A percentile compares a stretch with the other conserved stretches of the same genome.
Evolutionary conservation across 2,329 filamentous ascomycete genomes (phyloP).

Genomic region (Aspergillus thermomutatus): DNA sequence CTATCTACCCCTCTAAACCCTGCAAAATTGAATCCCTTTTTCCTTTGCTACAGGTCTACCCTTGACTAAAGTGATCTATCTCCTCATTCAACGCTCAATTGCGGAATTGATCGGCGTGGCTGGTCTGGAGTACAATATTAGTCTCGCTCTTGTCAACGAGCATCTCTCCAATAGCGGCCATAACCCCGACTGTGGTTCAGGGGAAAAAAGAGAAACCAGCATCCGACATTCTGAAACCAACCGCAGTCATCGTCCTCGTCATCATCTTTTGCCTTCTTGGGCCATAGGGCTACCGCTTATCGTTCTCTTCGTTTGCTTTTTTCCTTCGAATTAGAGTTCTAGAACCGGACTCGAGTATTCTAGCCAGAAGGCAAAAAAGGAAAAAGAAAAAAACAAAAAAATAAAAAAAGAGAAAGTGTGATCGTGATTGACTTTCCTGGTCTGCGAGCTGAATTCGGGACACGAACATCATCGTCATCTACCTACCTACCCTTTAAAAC

Average conservation of each 20-base stretch:
- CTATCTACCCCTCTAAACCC: too few relatives aligned
- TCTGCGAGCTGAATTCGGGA: not conserved
- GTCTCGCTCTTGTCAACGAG: too few relatives aligned
- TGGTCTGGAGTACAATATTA: not conserved
- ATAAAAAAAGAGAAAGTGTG: not conserved
- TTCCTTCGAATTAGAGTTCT: not conserved
- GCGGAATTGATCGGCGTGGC: not conserved
- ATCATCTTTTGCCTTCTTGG: not conserved
- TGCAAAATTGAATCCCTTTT: not conserved
- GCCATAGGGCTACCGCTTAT: not conserved
- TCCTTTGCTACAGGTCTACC: not conserved
- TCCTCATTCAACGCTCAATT: not conserved
- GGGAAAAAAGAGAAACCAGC: not conserved
- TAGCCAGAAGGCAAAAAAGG: not conserved
- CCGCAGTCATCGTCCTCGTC: conserved; percentile 1
- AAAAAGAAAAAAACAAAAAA: not conserved
- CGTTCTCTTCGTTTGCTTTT: not conserved
- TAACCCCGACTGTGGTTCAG: not conserved
- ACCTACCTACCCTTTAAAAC: not conserved
- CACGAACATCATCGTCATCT: not conserved
- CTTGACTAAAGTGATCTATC: not conserved
- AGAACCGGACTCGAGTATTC: not conserved
- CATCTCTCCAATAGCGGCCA: not conserved
- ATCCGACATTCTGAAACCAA: conserved; percentile 8
- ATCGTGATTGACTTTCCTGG: not conserved